phyloP scores from a whole-genome alignment of 495 filamentous ascomycete species.

The Xylona heveae region DNA sequence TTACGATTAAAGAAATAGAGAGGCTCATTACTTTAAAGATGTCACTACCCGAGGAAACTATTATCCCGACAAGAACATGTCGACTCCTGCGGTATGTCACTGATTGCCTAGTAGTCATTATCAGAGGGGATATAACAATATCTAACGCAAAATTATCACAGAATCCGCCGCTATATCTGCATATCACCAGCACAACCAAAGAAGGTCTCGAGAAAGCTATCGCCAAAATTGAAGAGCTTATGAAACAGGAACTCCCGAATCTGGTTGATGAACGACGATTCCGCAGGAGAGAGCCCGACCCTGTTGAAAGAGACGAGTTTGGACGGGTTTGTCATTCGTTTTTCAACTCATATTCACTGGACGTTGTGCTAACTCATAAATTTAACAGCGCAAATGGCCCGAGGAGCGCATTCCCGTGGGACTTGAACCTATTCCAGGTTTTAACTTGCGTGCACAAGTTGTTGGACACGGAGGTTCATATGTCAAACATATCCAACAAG shows the following conservation, averaged over 20 bases:
- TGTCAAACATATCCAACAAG: conserved; percentile 92
- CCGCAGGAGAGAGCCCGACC: conserved; percentile 67
- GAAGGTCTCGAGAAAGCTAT: conserved; percentile 79
- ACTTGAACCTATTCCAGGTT: conserved; percentile 81
- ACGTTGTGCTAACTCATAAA: conserved; percentile 12
- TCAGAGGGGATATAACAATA: background rate
- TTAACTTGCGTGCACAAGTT: conserved; percentile 87
- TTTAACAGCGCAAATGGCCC: conserved; percentile 83
- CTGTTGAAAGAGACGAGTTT: conserved; percentile 85
- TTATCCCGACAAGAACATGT: conserved; percentile 94
- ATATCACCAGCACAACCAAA: conserved; percentile 84
- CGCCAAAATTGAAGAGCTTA: conserved; percentile 69
- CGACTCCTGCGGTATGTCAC: conserved; percentile 74
- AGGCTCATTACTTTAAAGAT: conserved; percentile 67
- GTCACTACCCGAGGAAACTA: conserved; percentile 94
- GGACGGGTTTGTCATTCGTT: conserved; percentile 45
- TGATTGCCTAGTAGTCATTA: too few relatives aligned
- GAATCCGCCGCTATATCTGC: conserved; percentile 88
- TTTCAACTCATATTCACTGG: background rate
- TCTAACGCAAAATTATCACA: conserved; percentile 17
- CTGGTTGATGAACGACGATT: conserved; percentile 91
- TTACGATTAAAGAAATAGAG: conserved; percentile 29
- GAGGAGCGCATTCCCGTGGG: conserved; percentile 82
- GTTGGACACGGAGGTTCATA: conserved; percentile 85
- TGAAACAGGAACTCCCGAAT: conserved; percentile 90